These are phyloP conservation scores for Skeletonema costatum DNA, from an alignment of 108 stramenopile genomes.

Conservation along the genomic window DNA sequence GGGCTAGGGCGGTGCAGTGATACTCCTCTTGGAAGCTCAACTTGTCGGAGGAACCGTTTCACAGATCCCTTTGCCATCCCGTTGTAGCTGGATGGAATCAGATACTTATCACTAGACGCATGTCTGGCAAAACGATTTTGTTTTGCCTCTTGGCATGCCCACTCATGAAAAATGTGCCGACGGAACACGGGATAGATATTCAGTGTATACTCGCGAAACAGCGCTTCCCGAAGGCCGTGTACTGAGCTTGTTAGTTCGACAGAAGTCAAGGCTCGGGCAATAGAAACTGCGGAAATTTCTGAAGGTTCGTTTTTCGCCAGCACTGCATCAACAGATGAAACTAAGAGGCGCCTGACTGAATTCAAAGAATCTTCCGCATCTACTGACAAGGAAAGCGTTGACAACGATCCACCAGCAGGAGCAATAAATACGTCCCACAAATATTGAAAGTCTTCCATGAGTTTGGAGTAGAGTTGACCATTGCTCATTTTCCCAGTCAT, in stretches of 20 bases:
- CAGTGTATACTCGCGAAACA: conserved; percentile 70
- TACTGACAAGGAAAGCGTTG: conserved; percentile 25
- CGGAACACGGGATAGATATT: conserved; percentile 65
- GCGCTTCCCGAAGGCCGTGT: conserved; percentile 53
- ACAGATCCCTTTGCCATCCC: conserved; percentile 58
- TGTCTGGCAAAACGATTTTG: conserved; percentile 2
- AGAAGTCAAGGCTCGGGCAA: conserved; percentile 28
- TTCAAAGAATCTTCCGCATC: conserved; percentile 36
- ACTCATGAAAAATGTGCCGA: conserved; percentile 81
- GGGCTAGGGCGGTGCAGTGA: conserved; percentile 70
- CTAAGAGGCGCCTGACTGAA: conserved; percentile 22
- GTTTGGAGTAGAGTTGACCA: conserved; percentile 16
- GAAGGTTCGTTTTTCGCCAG: conserved; percentile 17
- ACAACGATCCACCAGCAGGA: conserved; percentile 42
- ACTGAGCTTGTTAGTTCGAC: conserved; percentile 34
- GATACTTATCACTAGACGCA: conserved; percentile 5
- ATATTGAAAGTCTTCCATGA: conserved; percentile 47
- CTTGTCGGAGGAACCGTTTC: conserved; percentile 64
- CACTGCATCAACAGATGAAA: conserved; percentile 23
- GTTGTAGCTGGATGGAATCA: conserved; percentile 22
- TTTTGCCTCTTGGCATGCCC: conserved; percentile 68
- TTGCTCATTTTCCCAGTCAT: conserved; percentile 27
- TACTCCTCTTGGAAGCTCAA: conserved; percentile 72
- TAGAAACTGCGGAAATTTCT: background rate
- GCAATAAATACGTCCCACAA: conserved; percentile 76